Percentiles rank a stretch among this genome's conserved stretches.
phyloP scores from a whole-genome alignment of 176 grass and related monocot genomes.

The Pontederia paniculata region DNA sequence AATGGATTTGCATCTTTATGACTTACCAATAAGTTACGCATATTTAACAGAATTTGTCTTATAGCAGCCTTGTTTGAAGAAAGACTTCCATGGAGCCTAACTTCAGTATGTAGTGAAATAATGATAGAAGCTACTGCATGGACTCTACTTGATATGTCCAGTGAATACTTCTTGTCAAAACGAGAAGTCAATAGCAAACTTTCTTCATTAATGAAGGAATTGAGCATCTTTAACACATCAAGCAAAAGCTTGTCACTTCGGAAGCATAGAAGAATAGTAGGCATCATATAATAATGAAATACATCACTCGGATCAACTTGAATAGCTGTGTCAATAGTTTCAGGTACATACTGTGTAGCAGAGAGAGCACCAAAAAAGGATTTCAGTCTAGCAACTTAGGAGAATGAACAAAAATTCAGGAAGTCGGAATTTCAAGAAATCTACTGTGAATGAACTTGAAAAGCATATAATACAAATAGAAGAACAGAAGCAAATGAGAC shows the following conservation, averaged over 20 bases:
- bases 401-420: background rate
- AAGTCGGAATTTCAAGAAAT: background rate
- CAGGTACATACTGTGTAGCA: conserved; percentile 6
- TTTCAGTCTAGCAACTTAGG: background rate
- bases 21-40: conserved; percentile 3
- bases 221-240: conserved; percentile 2
- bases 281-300: conserved; percentile 8
- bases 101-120: background rate
- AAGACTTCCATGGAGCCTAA: conserved; percentile 5
- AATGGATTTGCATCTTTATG: background rate
- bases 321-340: background rate
- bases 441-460: no score
- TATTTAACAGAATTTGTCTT: conserved; percentile 3
- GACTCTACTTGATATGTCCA: conserved; percentile 1
- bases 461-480: no score
- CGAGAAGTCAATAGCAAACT: background rate
- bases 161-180: background rate
- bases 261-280: background rate
- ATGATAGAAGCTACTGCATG: conserved; percentile 4
- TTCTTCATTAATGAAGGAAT: background rate
- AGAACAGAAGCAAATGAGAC: no score
- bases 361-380: background rate
- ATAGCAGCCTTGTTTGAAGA: conserved; percentile 3
- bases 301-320: background rate
- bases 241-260: background rate